Evolutionary conservation across 2,329 filamentous ascomycete genomes (phyloP), one percentile per base, ranked within the genome.

Genomic region (Calonectria honghensis): DNA sequence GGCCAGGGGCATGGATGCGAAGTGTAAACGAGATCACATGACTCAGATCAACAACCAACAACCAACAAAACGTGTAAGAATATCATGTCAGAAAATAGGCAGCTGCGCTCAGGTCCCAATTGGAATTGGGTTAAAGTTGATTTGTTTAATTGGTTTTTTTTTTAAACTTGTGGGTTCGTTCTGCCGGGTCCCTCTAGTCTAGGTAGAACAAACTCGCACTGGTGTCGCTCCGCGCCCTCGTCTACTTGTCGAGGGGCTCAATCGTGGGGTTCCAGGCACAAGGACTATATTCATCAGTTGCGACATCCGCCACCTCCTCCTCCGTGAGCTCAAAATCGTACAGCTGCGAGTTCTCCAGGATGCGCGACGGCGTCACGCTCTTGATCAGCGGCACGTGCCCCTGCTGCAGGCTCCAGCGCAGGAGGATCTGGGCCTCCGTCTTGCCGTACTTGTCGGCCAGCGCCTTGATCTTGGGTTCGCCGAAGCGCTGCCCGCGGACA

Each of bases 401-500:
- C 85, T 95, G 96, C 85, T 98, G 94, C 84, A 98, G 84, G 78
- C 94, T 94, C 90, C 95, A 98, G 76, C 95, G 90, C 65, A 98
- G 86, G 80, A 98, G 85, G 13, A 98, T 86, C 88, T 98, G 96
- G 13, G 94, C 93, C 73, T 93, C 91, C 10, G 91, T 91, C 86
- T 94, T 96, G 77, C 88, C 88, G 83, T 97, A 91, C 86, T 95
- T 96, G 79, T 93, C 87, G 1, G 93, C 91, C 72, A 97, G 85
- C 18, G 87, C 87, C 73, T 90, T 88, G 39, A 97, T 86, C 16
- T 90, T 91, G 76, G 90, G 86, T 76, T 97, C 94, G 51, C 93
- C 91, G 76, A 93, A 92, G 78, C 95, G 93, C 85, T 94, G 87
- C 71, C 94, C 96, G 57, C 89, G 87, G 1, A 92, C 90, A 52